Evolutionary conservation across 2,329 filamentous ascomycete species (phyloP).

Genomic region (Ophioceras dolichostomum): DNA sequence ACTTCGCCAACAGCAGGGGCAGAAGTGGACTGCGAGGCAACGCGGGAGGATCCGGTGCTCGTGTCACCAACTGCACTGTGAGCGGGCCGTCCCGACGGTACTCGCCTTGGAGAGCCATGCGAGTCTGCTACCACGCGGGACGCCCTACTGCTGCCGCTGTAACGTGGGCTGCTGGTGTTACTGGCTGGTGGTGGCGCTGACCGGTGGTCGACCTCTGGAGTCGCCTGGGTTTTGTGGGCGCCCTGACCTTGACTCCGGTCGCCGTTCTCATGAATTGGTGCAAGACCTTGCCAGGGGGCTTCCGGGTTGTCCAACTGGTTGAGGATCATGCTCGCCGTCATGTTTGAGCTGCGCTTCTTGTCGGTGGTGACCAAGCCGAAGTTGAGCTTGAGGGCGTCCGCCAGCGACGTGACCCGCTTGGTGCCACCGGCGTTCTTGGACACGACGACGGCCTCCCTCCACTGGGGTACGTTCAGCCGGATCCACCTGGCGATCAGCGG

Average conservation of each 20-base stretch:
- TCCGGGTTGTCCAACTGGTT: constrained; percentile 44
- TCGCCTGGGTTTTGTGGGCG: too few species aligned
- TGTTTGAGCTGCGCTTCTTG: constrained; percentile 49
- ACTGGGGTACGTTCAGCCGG: constrained; percentile 71
- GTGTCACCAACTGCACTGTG: too few species aligned
- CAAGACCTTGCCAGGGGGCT: too few species aligned
- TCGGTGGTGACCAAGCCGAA: constrained; percentile 94
- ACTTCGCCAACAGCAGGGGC: neutral
- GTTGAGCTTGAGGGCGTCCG: constrained; percentile 91
- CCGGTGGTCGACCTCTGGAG: too few species aligned
- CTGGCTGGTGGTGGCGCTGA: too few species aligned
- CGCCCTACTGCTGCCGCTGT: too few species aligned
- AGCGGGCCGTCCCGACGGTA: too few species aligned
- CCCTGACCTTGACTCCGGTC: constrained; percentile 11
- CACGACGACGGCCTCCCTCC: constrained; percentile 87
- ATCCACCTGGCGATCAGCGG: constrained; percentile 95
- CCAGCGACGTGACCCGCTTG: constrained; percentile 90
- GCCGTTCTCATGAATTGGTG: constrained; percentile 31
- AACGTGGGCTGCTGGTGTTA: neutral
- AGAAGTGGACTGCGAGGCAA: neutral
- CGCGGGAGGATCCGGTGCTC: neutral
- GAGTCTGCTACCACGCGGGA: neutral
- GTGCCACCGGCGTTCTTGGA: constrained; percentile 98
- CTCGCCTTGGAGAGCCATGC: neutral
- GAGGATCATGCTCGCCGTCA: constrained; percentile 71